Evolutionary conservation across 2,329 filamentous ascomycete species (phyloP).

Genomic region (Cladosporium sp.): DNA sequence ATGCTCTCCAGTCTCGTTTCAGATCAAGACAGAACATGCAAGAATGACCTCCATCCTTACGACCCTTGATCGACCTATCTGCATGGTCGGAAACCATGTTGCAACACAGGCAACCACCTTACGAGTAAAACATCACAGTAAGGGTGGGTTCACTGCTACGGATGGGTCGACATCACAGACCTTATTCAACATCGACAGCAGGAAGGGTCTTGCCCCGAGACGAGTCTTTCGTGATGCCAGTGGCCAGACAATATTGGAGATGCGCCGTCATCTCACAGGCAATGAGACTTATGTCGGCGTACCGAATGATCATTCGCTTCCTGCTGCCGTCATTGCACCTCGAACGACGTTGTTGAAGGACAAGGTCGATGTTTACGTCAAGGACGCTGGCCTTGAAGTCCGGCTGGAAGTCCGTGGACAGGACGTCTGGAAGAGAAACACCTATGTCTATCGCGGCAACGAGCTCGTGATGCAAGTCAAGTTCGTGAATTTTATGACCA

Average conservation of each 20-base stretch:
- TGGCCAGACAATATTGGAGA: background rate
- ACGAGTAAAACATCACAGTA: slow-evolving; percentile 1
- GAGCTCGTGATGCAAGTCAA: slow-evolving; percentile 1
- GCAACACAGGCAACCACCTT: background rate
- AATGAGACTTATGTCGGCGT: slow-evolving; percentile 7
- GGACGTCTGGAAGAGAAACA: slow-evolving; percentile 10
- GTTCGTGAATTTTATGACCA: slow-evolving; percentile 5
- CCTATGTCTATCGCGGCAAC: slow-evolving; percentile 3
- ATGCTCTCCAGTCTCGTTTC: background rate
- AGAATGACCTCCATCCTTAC: slow-evolving; percentile 5
- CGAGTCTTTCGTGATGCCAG: background rate
- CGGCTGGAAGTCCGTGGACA: slow-evolving; percentile 9
- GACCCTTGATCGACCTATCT: background rate
- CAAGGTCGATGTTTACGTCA: slow-evolving; percentile 4
- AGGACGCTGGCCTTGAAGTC: background rate
- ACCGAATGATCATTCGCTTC: background rate
- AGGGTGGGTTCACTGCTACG: slow-evolving; percentile 5
- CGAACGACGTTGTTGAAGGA: background rate
- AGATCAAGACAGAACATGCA: background rate
- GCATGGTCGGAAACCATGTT: background rate
- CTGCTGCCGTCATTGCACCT: slow-evolving; percentile 2
- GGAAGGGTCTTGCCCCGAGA: background rate
- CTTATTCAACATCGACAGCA: slow-evolving; percentile 12
- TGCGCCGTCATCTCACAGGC: background rate
- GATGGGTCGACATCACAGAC: background rate